Evolutionary conservation across 768 basidiomycete genomes (phyloP).

Genomic region (Amanita rimosa): DNA sequence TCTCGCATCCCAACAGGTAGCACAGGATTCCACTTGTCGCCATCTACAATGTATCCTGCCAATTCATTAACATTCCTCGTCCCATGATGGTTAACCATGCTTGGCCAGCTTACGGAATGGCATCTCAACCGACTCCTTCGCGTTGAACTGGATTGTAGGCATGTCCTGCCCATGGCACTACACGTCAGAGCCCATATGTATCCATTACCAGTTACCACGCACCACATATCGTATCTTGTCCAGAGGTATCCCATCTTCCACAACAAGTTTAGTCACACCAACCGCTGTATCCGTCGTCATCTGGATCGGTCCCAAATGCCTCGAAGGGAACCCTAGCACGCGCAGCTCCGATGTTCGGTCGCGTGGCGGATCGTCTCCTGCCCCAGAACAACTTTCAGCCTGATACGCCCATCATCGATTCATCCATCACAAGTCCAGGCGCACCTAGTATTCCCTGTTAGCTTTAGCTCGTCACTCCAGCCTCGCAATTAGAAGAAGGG

Average conservation of each 20-base stretch:
- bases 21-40: constrained; percentile 43
- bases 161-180: constrained; percentile 45
- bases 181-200: neutral
- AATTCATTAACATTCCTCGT: neutral
- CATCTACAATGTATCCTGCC: constrained; percentile 33
- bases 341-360: constrained; percentile 89
- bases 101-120: constrained; percentile 72
- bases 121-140: constrained; percentile 93
- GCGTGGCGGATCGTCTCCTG: constrained; percentile 92
- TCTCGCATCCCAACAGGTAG: constrained; percentile 88
- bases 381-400: neutral
- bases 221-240: constrained; percentile 67
- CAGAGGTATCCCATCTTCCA: constrained; percentile 64
- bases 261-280: constrained; percentile 78
- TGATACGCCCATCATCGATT: neutral
- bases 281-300: constrained; percentile 99
- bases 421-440: neutral
- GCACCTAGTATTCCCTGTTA: constrained; percentile 50
- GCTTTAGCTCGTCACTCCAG: neutral
- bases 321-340: constrained; percentile 71
- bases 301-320: constrained; percentile 80
- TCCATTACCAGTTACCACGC: constrained; percentile 15
- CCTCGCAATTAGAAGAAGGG: constrained; percentile 3
- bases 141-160: constrained; percentile 83
- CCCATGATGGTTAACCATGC: no score